Evolutionary conservation across 1,139 yeast genomes (phyloP).

Genomic region (Pichia sp.): DNA sequence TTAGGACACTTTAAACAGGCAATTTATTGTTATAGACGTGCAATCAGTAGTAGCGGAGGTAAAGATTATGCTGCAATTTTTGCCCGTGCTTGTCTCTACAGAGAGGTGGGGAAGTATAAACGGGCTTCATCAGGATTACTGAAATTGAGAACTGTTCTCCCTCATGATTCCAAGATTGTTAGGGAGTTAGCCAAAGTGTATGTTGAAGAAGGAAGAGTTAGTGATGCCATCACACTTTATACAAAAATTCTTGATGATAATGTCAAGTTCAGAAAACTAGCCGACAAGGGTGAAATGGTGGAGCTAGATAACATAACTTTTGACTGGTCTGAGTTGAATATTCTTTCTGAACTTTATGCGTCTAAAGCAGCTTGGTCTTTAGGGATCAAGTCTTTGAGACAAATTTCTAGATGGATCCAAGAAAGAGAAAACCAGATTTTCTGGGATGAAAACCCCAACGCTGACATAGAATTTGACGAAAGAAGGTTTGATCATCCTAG

Average conservation of each 20-base stretch:
- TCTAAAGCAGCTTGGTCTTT: constrained; percentile 56
- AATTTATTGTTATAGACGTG: constrained; percentile 69
- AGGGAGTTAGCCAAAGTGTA: constrained; percentile 73
- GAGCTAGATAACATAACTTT: constrained; percentile 34
- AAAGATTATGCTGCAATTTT: constrained; percentile 49
- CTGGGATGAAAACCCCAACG: constrained; percentile 69
- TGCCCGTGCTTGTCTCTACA: constrained; percentile 58
- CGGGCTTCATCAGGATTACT: constrained; percentile 74
- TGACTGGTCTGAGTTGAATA: constrained; percentile 85
- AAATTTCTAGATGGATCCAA: constrained; percentile 79
- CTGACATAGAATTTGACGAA: constrained; percentile 75
- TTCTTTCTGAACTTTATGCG: constrained; percentile 69
- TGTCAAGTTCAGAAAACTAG: constrained; percentile 27
- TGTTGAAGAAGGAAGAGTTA: constrained; percentile 64
- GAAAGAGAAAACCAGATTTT: constrained; percentile 61
- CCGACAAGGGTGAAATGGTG: constrained; percentile 21
- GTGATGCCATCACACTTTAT: constrained; percentile 78
- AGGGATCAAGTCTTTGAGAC: constrained; percentile 60
- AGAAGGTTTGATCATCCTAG: constrained; percentile 46
- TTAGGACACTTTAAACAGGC: constrained; percentile 77
- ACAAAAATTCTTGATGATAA: constrained; percentile 57
- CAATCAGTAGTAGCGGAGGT: constrained; percentile 49
- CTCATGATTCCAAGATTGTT: constrained; percentile 54
- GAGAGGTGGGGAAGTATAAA: constrained; percentile 54
- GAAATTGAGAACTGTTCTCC: constrained; percentile 51